Base-by-base conservation (phyloP, 768 basidiomycete genomes). In the Pluteus cervinus region DNA sequence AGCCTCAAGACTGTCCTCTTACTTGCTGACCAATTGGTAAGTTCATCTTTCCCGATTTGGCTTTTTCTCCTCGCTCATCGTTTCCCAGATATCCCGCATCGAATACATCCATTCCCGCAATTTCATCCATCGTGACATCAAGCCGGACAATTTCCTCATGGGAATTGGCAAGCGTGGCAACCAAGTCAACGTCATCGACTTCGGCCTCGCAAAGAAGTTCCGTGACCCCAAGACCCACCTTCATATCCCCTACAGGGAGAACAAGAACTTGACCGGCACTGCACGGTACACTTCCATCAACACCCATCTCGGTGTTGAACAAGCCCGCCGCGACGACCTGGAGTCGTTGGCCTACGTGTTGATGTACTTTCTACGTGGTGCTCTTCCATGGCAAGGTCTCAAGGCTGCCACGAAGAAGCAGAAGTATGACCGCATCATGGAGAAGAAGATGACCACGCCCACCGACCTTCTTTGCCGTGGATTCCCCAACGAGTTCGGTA, bases 381-480 rank as follows among this genome's bases (percentile, higher is more conserved):
- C 90, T 40, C 79, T 99, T 29, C 94, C 94, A 22, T 99, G 94
- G 94, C 96, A 99, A 63, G 96, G 96, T 42, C 79, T 99, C 58
- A 99, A 99, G 71, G 96, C 96, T 43, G 94, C 94, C 26, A 99
- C 96, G 42, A 99, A 99, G 89, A 99, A 99, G 79, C 96, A 99
- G 75, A 99, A 99, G 71, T 98, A 98, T 63, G 96, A 98, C 65
- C 85, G 96, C 43, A 99, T 99, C 70, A 99, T 99, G 96, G 96
- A 99, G 69, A 99, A 99, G 80, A 99, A 99, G 80, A 98, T 99
- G 92, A 97, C 96, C 24, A 96, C 92, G 0, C 89, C 92, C 10
- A 93, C 89, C 35, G 92, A 98, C 59, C 73, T 94, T 41, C 80
- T 99, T 20, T 98, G 94, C 71, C 92, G 94, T 49, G 92, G 90